These are phyloP conservation scores for Botrytis aclada DNA, from an alignment of 2,329 filamentous ascomycete species.

Conservation along the genomic window DNA sequence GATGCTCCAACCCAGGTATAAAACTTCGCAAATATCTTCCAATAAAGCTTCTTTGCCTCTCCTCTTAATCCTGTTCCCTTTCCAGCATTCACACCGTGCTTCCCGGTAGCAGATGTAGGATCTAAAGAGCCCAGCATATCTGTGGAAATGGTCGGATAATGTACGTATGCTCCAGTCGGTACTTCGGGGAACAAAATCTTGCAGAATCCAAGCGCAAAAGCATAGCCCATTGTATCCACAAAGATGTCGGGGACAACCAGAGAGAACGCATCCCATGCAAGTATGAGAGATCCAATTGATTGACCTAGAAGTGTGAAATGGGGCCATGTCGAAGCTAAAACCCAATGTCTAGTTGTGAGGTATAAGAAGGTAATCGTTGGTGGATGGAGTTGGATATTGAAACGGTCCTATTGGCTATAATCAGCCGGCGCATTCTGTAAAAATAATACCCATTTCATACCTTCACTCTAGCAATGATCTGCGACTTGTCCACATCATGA, in stretches of 20 bases:
- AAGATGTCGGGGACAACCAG: constrained; percentile 90
- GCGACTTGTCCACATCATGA: constrained; percentile 77
- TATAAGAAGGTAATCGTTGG: constrained; percentile 87
- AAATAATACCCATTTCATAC: constrained; percentile 41
- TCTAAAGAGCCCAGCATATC: constrained; percentile 91
- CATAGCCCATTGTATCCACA: constrained; percentile 97
- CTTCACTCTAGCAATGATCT: constrained; percentile 74
- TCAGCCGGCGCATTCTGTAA: constrained; percentile 13
- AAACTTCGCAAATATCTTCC: constrained; percentile 76
- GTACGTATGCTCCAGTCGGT: constrained; percentile 89
- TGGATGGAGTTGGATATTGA: constrained; percentile 86
- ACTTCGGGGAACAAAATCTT: constrained; percentile 77
- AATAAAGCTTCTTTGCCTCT: constrained; percentile 73
- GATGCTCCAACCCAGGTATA: constrained; percentile 81
- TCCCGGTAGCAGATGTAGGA: constrained; percentile 54
- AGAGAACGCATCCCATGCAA: constrained; percentile 91
- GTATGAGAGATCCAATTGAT: constrained; percentile 79
- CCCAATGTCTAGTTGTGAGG: constrained; percentile 80
- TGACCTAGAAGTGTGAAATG: constrained; percentile 93
- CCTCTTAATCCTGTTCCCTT: constrained; percentile 72
- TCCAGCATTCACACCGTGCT: constrained; percentile 78
- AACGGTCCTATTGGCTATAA: constrained; percentile 59
- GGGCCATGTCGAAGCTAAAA: constrained; percentile 84
- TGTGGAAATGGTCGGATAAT: constrained; percentile 97
- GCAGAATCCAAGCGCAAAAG: constrained; percentile 79